Evolutionary conservation across 495 filamentous ascomycete species (phyloP).

Genomic region (Amphirosellinia nigrospora): DNA sequence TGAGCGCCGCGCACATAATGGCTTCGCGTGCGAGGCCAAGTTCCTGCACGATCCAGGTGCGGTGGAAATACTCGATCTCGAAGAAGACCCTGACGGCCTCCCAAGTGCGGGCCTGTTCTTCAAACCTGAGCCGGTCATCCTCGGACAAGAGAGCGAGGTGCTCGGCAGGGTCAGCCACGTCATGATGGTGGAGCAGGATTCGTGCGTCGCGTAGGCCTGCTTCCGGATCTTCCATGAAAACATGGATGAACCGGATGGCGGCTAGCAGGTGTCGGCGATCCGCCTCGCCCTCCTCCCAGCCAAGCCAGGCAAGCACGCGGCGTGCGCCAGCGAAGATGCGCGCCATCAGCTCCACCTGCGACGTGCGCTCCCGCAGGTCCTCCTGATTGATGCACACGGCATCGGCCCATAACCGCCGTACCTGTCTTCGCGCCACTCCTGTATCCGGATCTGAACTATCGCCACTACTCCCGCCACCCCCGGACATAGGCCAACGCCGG

Average conservation of each 20-base stretch:
- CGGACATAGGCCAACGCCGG: not conserved
- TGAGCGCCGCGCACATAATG: conserved; percentile 5
- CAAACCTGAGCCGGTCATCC: not conserved
- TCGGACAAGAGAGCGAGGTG: not conserved
- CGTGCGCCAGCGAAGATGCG: not conserved
- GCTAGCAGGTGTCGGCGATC: not conserved
- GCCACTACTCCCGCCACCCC: not conserved
- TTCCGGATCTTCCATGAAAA: not conserved
- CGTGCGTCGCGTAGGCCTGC: not conserved
- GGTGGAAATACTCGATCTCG: conserved; percentile 2
- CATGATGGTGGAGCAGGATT: not conserved
- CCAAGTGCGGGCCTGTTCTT: not conserved
- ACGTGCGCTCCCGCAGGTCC: not conserved
- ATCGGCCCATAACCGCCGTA: not conserved
- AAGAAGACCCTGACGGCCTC: conserved; percentile 4
- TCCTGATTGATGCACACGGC: conserved; percentile 3
- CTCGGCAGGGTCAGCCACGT: not conserved
- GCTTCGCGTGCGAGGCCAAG: not conserved
- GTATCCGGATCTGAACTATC: not conserved
- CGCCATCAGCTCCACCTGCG: conserved; percentile 7
- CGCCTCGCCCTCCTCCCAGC: conserved; percentile 5
- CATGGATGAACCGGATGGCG: not conserved
- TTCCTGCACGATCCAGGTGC: conserved; percentile 1
- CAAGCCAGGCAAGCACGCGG: not conserved
- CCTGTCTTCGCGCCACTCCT: not conserved